Evolutionary conservation across 2,329 filamentous ascomycete genomes (phyloP).

Genomic region (Ophiocordyceps unilateralis): DNA sequence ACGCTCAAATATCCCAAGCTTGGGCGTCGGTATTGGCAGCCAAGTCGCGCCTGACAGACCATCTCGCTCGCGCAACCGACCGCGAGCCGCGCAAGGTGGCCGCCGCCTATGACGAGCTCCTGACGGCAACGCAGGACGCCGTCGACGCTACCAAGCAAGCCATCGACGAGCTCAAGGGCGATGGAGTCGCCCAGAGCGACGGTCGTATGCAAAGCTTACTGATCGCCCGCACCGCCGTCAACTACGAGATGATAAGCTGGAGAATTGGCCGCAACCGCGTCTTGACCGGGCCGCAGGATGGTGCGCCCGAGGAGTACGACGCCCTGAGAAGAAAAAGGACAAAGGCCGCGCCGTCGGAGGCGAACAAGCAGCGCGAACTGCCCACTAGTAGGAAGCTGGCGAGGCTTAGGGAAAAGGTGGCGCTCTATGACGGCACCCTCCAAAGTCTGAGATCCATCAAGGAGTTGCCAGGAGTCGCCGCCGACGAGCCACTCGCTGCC

Average conservation of each 20-base stretch:
- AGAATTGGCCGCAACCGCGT: constrained; percentile 84
- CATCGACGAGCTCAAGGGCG: constrained; percentile 73
- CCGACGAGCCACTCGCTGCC: constrained; percentile 57
- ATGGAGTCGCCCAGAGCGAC: constrained; percentile 73
- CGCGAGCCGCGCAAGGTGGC: constrained; percentile 50
- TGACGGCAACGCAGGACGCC: constrained; percentile 81
- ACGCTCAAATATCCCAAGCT: constrained; percentile 77
- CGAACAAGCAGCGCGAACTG: constrained; percentile 38
- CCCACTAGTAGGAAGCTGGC: constrained; percentile 59
- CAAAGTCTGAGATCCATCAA: constrained; percentile 84
- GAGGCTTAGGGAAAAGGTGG: constrained; percentile 69
- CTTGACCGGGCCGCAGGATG: constrained; percentile 68
- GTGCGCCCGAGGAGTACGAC: constrained; percentile 39
- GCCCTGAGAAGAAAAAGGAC: constrained; percentile 31
- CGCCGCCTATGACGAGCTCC: constrained; percentile 76
- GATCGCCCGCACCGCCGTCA: constrained; percentile 81
- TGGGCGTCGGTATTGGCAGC: constrained; percentile 51
- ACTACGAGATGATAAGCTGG: constrained; percentile 89
- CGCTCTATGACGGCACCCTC: constrained; percentile 78
- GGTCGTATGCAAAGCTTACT: constrained; percentile 80
- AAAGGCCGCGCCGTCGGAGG: constrained; percentile 17
- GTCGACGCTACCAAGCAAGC: constrained; percentile 86
- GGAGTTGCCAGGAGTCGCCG: constrained; percentile 76
- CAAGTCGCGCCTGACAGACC: constrained; percentile 29
- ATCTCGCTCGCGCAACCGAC: constrained; percentile 24